phyloP scores from a whole-genome alignment of 2,329 filamentous ascomycete species.

The Pseudogymnoascus pannorum region DNA sequence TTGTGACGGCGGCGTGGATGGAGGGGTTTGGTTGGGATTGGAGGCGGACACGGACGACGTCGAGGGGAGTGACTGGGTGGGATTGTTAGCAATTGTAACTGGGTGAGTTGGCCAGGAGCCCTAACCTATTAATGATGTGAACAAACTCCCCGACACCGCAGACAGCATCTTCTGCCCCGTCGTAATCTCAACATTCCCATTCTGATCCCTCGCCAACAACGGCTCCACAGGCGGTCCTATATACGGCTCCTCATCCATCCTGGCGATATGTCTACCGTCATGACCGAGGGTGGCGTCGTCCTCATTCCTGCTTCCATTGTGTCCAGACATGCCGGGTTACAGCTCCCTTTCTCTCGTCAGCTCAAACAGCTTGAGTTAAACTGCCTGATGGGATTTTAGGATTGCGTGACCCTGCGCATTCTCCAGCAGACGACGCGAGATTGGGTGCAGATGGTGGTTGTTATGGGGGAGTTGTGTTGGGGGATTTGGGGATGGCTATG shows the following conservation, averaged over 20 bases:
- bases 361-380: conserved; percentile 1
- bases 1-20: conserved; percentile 43
- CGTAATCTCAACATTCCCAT: conserved; percentile 58
- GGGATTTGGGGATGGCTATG: neutral
- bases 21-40: conserved; percentile 66
- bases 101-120: too few relatives aligned
- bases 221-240: neutral
- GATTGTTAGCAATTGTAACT: neutral
- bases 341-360: too few relatives aligned
- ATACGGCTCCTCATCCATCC: neutral
- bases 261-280: neutral
- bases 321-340: conserved; percentile 17
- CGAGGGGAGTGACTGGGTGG: conserved; percentile 75
- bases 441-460: neutral
- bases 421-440: neutral
- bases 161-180: conserved; percentile 90
- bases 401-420: neutral
- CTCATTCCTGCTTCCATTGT: neutral
- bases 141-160: conserved; percentile 79
- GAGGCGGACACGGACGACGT: conserved; percentile 89
- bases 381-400: neutral
- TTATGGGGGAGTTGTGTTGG: neutral
- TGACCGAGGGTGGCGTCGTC: neutral
- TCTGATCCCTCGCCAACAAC: conserved; percentile 22
- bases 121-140: conserved; percentile 81